Conservation (phyloP, 2,329 filamentous ascomycete species). For the Pezicula rhizophila region DNA sequence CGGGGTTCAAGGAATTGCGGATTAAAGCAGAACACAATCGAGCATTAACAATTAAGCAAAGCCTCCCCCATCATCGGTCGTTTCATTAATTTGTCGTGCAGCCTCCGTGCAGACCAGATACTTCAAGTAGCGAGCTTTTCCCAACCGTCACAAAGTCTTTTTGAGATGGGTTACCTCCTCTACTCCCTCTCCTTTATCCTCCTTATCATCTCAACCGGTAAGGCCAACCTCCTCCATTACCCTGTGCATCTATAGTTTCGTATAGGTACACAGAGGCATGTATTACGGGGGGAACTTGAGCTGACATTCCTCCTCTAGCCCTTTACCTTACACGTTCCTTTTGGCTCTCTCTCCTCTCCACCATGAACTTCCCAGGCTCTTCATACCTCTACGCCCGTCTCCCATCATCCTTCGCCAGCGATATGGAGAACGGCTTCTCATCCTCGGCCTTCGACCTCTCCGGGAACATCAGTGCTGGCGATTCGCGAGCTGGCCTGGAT, state of each 20-base stretch:
- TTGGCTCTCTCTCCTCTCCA: slow-evolving; percentile 66
- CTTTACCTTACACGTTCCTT: slow-evolving; percentile 74
- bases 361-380: slow-evolving; percentile 49
- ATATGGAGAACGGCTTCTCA: slow-evolving; percentile 82
- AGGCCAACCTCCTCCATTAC: slow-evolving; percentile 13
- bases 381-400: slow-evolving; percentile 70
- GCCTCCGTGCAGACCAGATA: not conserved
- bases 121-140: not conserved
- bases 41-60: no score
- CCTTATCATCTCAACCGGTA: slow-evolving; percentile 66
- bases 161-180: slow-evolving; percentile 69
- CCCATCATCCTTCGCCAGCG: slow-evolving; percentile 69
- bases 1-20: no score
- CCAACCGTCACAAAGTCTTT: slow-evolving; percentile 16
- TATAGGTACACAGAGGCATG: no score
- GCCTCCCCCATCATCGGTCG: no score
- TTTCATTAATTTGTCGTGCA: no score
- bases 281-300: no score
- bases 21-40: no score
- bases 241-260: not conserved
- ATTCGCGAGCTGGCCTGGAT: slow-evolving; percentile 76
- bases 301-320: slow-evolving; percentile 32
- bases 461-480: slow-evolving; percentile 73
- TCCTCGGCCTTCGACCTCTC: slow-evolving; percentile 78
- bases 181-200: slow-evolving; percentile 70